Base-by-base conservation (phyloP, 2,329 filamentous ascomycete genomes). In the Fusarium sp. region DNA sequence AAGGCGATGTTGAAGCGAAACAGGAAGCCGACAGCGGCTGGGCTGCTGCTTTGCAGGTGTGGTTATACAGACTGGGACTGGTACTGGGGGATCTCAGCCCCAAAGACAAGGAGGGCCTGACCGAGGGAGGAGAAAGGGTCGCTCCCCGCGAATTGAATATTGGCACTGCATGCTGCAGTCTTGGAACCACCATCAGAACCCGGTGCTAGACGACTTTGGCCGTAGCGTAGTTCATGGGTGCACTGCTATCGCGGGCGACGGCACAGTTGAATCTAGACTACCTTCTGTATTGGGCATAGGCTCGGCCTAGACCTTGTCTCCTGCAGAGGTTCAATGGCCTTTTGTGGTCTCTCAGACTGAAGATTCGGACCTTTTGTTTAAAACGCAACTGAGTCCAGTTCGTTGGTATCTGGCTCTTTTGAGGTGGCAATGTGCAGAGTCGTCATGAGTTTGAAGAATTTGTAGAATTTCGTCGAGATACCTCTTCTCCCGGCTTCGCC, bases 351-450 rank as follows among this genome's bases (percentile, higher is more conserved):
- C 40, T 41, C 43, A 58, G 47, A 50, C 51, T 63, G 27, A 33
- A 57, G 40, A 69, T 61, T 71, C 67, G 71, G 71, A 70, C 71
- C 71, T 73, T 73, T 73, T 70, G 65, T 72, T 53, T 45, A 18
- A 49, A 42, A 21, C 40, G 49, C n/a, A 46, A 27, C 33, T 37
- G 33, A 25, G 18, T 54, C 35, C n/a, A 41, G 39, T 58, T 55
- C 45, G 37, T 39, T 48, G 31, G 25, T 45, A 31, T 56, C 64
- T 41, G 45, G 49, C 53, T 52, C 15, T 52, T 63, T 55, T 37
- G 33, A 29, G 36, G 36, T 15, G 13, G 31, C 47, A 35, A 48
- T 48, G 31, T 48, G 17, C 33, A 40, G 10, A 48, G 23, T 21
- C 33, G 15, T 11, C 18, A 48, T 37, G n/a, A 17, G 31, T 25